phyloP scores from a whole-genome alignment of 345 rosid species.

The Salix brachista region DNA sequence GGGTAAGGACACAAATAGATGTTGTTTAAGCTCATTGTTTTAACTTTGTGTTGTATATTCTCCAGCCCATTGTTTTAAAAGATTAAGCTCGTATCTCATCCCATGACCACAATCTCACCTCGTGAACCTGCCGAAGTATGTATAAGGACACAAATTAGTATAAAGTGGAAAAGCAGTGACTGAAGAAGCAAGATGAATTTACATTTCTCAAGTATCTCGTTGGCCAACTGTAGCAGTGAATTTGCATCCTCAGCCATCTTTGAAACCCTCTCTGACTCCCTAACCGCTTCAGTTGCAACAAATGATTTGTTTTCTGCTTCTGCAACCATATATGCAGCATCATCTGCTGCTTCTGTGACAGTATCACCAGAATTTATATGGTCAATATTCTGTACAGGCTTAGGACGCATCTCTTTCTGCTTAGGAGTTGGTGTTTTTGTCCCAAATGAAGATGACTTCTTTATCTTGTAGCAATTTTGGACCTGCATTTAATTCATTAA shows the following conservation, averaged over 20 bases:
- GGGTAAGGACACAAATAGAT: background rate
- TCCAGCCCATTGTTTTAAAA: background rate
- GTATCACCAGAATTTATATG: conserved; percentile 26
- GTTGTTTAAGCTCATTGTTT: no score
- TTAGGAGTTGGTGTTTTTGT: conserved; percentile 26
- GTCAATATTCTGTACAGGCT: conserved; percentile 23
- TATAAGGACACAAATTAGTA: background rate
- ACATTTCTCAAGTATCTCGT: conserved; percentile 56
- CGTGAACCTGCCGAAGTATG: conserved; percentile 36
- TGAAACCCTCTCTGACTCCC: conserved; percentile 66
- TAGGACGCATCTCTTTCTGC: conserved; percentile 35
- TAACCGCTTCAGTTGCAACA: conserved; percentile 64
- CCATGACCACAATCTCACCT: conserved; percentile 40
- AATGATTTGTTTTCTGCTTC: conserved; percentile 78
- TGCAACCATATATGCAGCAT: conserved; percentile 63
- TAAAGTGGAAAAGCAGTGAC: background rate
- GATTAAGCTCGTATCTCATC: conserved; percentile 10
- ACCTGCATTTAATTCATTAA: conserved; percentile 36
- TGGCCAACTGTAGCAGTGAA: conserved; percentile 39
- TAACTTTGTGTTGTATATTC: background rate
- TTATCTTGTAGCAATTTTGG: conserved; percentile 46
- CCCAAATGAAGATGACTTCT: conserved; percentile 20
- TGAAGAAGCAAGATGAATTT: conserved; percentile 10
- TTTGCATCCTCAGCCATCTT: conserved; percentile 55
- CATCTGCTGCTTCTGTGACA: conserved; percentile 53